These are phyloP conservation scores for Aspergillus heteromorphus DNA, from an alignment of 495 filamentous ascomycete species.

Conservation along the genomic window DNA sequence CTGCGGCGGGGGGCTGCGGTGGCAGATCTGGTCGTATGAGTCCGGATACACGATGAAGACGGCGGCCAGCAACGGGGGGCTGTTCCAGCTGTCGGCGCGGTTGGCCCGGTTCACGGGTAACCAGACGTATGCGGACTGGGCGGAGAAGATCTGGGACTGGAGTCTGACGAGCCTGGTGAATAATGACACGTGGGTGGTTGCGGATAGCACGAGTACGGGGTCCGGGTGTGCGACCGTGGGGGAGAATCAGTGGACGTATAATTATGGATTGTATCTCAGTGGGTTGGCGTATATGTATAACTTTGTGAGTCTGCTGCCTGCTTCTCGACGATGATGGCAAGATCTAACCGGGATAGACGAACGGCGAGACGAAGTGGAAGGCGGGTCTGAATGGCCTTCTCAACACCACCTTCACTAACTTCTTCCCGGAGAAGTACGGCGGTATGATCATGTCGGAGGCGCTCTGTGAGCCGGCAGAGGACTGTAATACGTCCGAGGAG, in stretches of 20 bases:
- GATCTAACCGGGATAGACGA: slow-evolving; percentile 30
- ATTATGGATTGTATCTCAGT: slow-evolving; percentile 66
- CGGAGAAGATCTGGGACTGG: slow-evolving; percentile 68
- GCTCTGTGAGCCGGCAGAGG: slow-evolving; percentile 57
- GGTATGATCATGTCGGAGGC: slow-evolving; percentile 58
- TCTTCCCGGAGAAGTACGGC: slow-evolving; percentile 52
- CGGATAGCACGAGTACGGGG: slow-evolving; percentile 57
- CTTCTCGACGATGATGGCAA: background rate
- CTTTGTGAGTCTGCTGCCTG: slow-evolving; percentile 34
- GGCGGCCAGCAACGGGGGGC: slow-evolving; percentile 67
- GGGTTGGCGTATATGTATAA: slow-evolving; percentile 79
- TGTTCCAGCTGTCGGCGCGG: slow-evolving; percentile 73
- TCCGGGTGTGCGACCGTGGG: slow-evolving; percentile 55
- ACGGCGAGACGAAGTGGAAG: slow-evolving; percentile 47
- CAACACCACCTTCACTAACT: slow-evolving; percentile 34
- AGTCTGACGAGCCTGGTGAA: slow-evolving; percentile 51
- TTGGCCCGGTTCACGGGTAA: slow-evolving; percentile 72
- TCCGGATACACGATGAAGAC: slow-evolving; percentile 78
- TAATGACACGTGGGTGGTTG: slow-evolving; percentile 48
- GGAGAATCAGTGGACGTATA: slow-evolving; percentile 69
- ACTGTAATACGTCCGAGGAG: slow-evolving; percentile 64
- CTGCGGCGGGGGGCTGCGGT: slow-evolving; percentile 74
- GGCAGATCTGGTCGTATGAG: slow-evolving; percentile 82
- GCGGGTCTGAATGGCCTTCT: slow-evolving; percentile 51
- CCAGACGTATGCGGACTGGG: slow-evolving; percentile 71